Base-by-base conservation (phyloP, 2,329 filamentous ascomycete genomes). In the Fusarium algeriense region DNA sequence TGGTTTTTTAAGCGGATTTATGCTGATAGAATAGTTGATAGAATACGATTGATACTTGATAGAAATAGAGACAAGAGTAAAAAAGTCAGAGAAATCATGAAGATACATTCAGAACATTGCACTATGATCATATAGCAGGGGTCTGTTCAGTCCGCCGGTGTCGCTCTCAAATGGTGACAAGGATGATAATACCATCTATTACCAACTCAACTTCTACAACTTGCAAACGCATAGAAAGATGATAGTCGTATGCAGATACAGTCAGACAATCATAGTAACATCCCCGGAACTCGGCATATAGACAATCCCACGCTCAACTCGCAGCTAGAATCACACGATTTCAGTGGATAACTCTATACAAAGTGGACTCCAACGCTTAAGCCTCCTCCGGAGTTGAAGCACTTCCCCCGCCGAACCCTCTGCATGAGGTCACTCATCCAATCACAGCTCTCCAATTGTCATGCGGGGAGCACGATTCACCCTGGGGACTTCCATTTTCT, bases 401-500 rank as follows among this genome's bases (percentile, higher is more conserved):
- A 67, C 48, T 44, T 49, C 32, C 69, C 69, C 69, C 69, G 69
- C 17, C 7, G 19, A 50, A 58, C 60, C 56, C 60, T 41, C 69
- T 60, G 52, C 52, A 43, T 37, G 57, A 49, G 40, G n/a, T 19
- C 5, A 35, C 17, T 53, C 63, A 63, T 49, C 75, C 74, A 77
- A 77, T 76, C 34, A 73, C 3, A 28, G 7, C 54, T 41, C 38
- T 48, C 37, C 44, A 65, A 68, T 77, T 77, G 74, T 77, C 74
- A 77, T 77, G 75, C 75, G 75, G 75, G 75, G 75, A 75, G 69
- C 60, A 40, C 61, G 65, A 38, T 32, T 7, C 34, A 38, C 53
- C 67, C 61, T 67, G 67, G 67, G 54, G 66, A 40, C 13, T 34
- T 34, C 32, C 32, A 13, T 20, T 23, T 20, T 11, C 48, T 34